Percentiles rank a stretch among this genome's conserved stretches.
These are phyloP conservation scores for Graphiopsis chlorocephala DNA, from an alignment of 2,329 filamentous ascomycete species.

Conservation along the genomic window DNA sequence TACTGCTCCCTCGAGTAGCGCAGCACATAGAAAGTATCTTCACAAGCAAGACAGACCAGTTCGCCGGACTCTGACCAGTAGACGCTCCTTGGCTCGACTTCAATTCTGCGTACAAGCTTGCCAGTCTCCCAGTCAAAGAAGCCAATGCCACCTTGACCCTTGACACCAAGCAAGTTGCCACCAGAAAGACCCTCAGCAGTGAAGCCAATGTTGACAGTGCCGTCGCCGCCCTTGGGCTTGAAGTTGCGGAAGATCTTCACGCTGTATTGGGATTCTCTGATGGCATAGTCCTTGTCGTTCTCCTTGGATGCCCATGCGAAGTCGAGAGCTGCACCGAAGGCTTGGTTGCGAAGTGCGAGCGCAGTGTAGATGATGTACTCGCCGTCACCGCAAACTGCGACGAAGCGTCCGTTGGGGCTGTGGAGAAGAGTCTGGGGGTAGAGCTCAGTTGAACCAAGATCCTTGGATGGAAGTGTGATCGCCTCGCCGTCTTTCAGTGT, in stretches of 20 bases:
- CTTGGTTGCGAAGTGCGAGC: constrained; percentile 94
- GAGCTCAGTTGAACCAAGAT: constrained; percentile 92
- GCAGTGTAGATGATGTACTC: constrained; percentile 99
- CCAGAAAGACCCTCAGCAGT: constrained; percentile 88
- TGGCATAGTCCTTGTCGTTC: constrained; percentile 97
- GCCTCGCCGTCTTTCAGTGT: constrained; percentile 84
- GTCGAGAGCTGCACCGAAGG: constrained; percentile 90
- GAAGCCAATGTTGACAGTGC: constrained; percentile 80
- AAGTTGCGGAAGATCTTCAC: constrained; percentile 99
- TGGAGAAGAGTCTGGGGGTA: constrained; percentile 93
- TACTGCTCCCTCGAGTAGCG: constrained; percentile 90
- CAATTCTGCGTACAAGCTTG: constrained; percentile 84
- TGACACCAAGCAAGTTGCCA: constrained; percentile 87
- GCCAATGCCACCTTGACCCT: constrained; percentile 88
- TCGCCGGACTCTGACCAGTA: constrained; percentile 99
- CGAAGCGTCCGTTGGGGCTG: constrained; percentile 91
- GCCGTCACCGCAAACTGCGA: constrained; percentile 88
- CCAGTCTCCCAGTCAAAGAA: constrained; percentile 97
- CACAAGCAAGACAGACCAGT: constrained; percentile 85
- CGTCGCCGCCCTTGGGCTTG: constrained; percentile 78
- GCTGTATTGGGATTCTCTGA: constrained; percentile 87
- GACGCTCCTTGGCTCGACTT: constrained; percentile 68
- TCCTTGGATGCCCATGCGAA: constrained; percentile 97
- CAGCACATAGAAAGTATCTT: constrained; percentile 92
- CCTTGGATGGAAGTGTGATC: constrained; percentile 84